Percentiles rank a stretch among this genome's conserved stretches.
phyloP scores from a whole-genome alignment of 768 basidiomycete genomes.

The Tricholoma sp. region DNA sequence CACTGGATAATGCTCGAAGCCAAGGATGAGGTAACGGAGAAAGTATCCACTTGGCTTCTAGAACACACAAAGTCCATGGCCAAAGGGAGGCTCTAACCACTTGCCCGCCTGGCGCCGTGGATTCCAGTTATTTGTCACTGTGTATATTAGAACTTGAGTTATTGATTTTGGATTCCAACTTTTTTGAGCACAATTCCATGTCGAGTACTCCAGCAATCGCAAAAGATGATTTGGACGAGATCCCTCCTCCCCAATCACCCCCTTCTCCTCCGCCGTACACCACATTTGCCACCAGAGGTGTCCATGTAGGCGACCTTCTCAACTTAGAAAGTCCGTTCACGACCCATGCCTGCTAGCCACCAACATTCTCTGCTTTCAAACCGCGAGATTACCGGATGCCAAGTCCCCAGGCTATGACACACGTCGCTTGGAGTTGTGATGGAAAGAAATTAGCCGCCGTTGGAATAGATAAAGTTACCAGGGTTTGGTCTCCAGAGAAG shows the following conservation, averaged over 20 bases:
- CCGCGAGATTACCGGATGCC: conserved; percentile 69
- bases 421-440: conserved; percentile 82
- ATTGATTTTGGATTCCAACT: not conserved
- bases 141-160: not conserved
- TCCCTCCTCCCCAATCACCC: conserved; percentile 51
- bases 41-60: conserved; percentile 43
- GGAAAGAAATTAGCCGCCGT: conserved; percentile 78
- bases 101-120: no score
- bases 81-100: conserved; percentile 15
- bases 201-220: conserved; percentile 16
- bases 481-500: conserved; percentile 78
- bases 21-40: conserved; percentile 46
- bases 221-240: conserved; percentile 56
- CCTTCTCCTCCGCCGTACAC: conserved; percentile 71
- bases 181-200: conserved; percentile 5
- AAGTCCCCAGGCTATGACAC: conserved; percentile 61
- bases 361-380: conserved; percentile 75
- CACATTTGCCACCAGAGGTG: conserved; percentile 61
- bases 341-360: conserved; percentile 41
- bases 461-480: conserved; percentile 71
- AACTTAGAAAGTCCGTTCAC: conserved; percentile 4
- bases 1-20: conserved; percentile 72
- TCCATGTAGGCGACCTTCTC: conserved; percentile 55
- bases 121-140: no score
- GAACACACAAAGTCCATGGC: conserved; percentile 20